These are phyloP conservation scores for Aureobasidium sp. DNA, from an alignment of 2,329 filamentous ascomycete genomes.

Conservation along the genomic window DNA sequence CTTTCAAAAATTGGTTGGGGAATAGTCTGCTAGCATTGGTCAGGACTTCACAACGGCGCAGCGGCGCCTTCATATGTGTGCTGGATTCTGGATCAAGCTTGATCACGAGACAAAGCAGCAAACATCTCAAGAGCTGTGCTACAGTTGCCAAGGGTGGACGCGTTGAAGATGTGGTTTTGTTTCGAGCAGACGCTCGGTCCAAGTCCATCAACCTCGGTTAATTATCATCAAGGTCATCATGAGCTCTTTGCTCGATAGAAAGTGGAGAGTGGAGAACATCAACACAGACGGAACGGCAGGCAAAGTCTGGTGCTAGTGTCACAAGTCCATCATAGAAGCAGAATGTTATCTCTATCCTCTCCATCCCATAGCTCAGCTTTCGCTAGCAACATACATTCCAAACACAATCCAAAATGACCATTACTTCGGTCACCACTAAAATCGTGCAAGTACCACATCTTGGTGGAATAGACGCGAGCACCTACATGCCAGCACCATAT, in stretches of 20 bases:
- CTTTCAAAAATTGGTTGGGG: not conserved
- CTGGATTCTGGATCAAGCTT: not conserved
- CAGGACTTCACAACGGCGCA: not conserved
- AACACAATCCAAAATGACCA: slow-evolving; percentile 12
- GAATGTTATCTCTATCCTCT: not conserved
- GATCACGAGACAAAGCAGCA: slow-evolving; percentile 4
- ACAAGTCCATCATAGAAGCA: not conserved
- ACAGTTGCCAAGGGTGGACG: not conserved
- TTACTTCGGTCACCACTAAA: slow-evolving; percentile 23
- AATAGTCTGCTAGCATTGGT: not conserved
- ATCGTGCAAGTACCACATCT: slow-evolving; percentile 43
- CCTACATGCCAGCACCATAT: slow-evolving; percentile 35
- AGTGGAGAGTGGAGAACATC: not conserved
- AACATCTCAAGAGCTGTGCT: not conserved
- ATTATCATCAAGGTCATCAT: not conserved
- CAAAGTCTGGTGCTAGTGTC: not conserved
- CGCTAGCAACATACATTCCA: not conserved
- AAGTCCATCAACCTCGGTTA: not conserved
- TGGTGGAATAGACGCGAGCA: slow-evolving; percentile 43
- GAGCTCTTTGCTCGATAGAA: not conserved
- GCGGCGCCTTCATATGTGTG: not conserved
- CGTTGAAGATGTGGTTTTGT: not conserved
- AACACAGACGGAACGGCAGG: not conserved
- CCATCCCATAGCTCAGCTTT: not conserved
- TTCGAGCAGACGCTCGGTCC: not conserved